phyloP scores from a whole-genome alignment of 306 rosid genomes.

The barrel medic (Medicago truncatula) region DNA sequence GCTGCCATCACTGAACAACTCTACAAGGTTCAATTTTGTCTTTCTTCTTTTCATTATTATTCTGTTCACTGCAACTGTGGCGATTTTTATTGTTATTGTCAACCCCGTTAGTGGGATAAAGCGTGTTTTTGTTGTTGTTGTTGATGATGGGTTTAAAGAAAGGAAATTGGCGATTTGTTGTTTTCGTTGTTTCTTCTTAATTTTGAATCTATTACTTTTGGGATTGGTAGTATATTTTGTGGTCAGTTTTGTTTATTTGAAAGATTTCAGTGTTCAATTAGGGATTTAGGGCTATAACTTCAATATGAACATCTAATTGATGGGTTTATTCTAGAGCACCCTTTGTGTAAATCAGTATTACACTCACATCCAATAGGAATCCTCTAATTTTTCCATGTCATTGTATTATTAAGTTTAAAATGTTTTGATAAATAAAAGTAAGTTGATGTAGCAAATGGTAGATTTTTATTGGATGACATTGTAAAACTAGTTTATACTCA shows the following conservation, averaged over 20 bases:
- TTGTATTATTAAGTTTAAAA: too few relatives aligned
- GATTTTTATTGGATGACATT: too few relatives aligned
- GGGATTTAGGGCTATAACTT: constrained; percentile 6
- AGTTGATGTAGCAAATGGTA: too few relatives aligned
- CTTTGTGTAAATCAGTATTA: too few relatives aligned
- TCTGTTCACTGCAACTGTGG: not conserved
- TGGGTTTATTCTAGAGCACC: not conserved
- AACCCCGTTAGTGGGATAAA: too few relatives aligned
- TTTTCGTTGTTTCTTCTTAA: not conserved
- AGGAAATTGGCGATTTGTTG: not conserved
- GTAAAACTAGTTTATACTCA: too few relatives aligned
- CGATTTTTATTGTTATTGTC: too few relatives aligned
- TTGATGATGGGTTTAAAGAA: too few relatives aligned
- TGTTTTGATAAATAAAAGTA: too few relatives aligned
- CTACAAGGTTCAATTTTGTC: constrained; percentile 64
- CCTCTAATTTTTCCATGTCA: too few relatives aligned
- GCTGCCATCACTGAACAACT: constrained; percentile 93
- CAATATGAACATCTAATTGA: not conserved
- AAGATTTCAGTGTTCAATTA: not conserved
- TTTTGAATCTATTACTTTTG: not conserved
- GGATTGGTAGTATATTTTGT: not conserved
- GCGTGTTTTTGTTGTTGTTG: too few relatives aligned
- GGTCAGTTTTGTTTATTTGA: constrained; percentile 14
- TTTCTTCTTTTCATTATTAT: not conserved
- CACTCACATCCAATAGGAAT: too few relatives aligned